These are phyloP conservation scores for Hypoxylon sp. DNA, from an alignment of 2,329 filamentous ascomycete genomes.

Conservation along the genomic window DNA sequence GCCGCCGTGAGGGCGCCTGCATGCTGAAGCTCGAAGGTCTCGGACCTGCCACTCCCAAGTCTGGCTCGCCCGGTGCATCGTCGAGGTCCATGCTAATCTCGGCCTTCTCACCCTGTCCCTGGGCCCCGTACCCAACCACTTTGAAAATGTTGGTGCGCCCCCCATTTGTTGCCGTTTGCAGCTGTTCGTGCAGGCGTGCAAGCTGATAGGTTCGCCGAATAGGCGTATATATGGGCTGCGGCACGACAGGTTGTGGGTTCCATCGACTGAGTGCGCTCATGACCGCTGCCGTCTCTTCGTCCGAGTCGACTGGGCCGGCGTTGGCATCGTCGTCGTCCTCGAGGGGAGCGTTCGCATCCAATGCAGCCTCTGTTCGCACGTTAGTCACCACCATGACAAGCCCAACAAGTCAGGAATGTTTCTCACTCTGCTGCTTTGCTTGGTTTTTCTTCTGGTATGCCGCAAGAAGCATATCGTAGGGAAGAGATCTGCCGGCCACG, in stretches of 20 bases:
- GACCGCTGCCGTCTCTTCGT: conserved; percentile 90
- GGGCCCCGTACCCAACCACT: conserved; percentile 63
- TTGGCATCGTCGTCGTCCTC: conserved; percentile 86
- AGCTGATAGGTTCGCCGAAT: conserved; percentile 71
- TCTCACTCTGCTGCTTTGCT: conserved; percentile 92
- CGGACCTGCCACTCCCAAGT: conserved; percentile 53
- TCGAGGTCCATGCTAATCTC: conserved; percentile 56
- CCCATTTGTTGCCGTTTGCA: conserved; percentile 71
- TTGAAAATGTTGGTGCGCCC: conserved; percentile 72
- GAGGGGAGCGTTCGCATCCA: conserved; percentile 90
- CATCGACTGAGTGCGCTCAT: conserved; percentile 82
- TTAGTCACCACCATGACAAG: conserved; percentile 31
- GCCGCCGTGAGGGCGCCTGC: conserved; percentile 52
- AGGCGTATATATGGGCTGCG: conserved; percentile 67
- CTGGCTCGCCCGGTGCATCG: conserved; percentile 66
- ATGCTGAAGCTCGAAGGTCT: conserved; percentile 58
- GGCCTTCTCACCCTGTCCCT: conserved; percentile 59
- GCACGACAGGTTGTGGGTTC: conserved; percentile 79
- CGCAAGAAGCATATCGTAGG: conserved; percentile 90
- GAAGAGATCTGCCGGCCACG: conserved; percentile 84
- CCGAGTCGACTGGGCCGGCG: conserved; percentile 84
- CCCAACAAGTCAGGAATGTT: not conserved
- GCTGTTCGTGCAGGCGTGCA: conserved; percentile 69
- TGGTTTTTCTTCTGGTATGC: conserved; percentile 98
- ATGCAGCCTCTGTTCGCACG: conserved; percentile 75